Evolutionary conservation across 495 filamentous ascomycete species (phyloP).

Genomic region (Penicillium simplicissimum): DNA sequence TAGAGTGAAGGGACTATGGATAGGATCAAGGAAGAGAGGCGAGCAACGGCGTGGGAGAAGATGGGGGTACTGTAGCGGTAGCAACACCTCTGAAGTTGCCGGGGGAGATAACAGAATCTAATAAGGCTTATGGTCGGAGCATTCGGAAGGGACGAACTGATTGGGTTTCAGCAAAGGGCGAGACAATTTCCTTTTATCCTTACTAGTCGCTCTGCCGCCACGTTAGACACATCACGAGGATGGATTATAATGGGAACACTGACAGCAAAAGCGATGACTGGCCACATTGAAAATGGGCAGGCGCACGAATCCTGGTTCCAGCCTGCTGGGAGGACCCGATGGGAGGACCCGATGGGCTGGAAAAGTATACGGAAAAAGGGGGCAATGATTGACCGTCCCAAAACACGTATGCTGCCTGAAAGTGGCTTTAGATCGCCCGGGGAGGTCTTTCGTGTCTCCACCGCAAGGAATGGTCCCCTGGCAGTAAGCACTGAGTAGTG

Average conservation of each 20-base stretch:
- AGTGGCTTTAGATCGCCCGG: constrained; percentile 21
- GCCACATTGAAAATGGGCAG: constrained; percentile 20
- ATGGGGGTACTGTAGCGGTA: not conserved
- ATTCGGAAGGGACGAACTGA: constrained; percentile 17
- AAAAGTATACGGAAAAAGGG: constrained; percentile 15
- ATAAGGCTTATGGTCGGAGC: not conserved
- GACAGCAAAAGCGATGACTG: constrained; percentile 10
- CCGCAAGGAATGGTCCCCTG: constrained; percentile 16
- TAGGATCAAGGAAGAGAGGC: not conserved
- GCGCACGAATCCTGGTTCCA: constrained; percentile 16
- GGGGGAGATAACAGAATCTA: not conserved
- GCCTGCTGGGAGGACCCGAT: constrained; percentile 13
- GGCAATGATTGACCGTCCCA: constrained; percentile 21
- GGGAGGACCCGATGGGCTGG: constrained; percentile 14
- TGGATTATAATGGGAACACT: constrained; percentile 8
- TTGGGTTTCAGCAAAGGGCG: constrained; percentile 14
- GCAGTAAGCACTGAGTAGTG: no score
- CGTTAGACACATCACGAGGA: constrained; percentile 35
- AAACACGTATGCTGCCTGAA: constrained; percentile 16
- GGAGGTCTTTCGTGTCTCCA: constrained; percentile 20
- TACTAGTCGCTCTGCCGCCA: constrained; percentile 22
- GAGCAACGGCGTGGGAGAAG: not conserved
- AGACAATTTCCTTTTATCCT: constrained; percentile 8
- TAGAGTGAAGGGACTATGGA: not conserved
- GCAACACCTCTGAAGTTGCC: not conserved